Percentiles rank a stretch among this genome's conserved stretches.
phyloP scores from a whole-genome alignment of 192 early-diverging fungal genomes.

The Pilobolus umbonatus region DNA sequence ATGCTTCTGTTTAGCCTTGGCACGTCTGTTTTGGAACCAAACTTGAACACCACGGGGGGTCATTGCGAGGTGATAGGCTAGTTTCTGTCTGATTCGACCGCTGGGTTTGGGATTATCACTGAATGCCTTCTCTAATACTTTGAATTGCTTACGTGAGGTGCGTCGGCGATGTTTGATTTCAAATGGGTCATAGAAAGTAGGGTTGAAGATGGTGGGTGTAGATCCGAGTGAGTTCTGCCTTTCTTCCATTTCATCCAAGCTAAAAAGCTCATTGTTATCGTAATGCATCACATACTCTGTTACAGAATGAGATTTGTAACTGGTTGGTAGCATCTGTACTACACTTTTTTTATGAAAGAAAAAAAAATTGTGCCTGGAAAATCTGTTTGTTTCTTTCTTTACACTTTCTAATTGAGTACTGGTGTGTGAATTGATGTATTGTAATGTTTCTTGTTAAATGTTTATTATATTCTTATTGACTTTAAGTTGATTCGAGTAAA shows the following conservation, averaged over 20 bases:
- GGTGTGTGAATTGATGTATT: too few species aligned
- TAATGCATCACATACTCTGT: background rate
- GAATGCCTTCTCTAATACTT: constrained; percentile 66
- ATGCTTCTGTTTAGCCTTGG: constrained; percentile 55
- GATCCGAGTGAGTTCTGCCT: constrained; percentile 10
- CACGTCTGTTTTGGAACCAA: constrained; percentile 84
- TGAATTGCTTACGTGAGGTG: constrained; percentile 67
- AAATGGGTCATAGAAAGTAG: constrained; percentile 71
- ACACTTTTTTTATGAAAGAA: background rate
- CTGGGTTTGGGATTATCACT: constrained; percentile 67
- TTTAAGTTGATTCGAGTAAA: too few species aligned
- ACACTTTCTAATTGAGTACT: too few species aligned
- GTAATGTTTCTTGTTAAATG: too few species aligned
- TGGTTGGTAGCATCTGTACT: background rate
- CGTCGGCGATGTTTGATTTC: constrained; percentile 73
- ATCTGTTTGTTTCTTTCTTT: background rate
- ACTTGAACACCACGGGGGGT: constrained; percentile 72
- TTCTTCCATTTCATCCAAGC: constrained; percentile 1
- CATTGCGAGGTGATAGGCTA: constrained; percentile 63
- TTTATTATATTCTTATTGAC: too few species aligned
- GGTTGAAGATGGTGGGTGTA: constrained; percentile 42
- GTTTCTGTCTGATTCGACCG: constrained; percentile 49
- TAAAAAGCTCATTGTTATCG: background rate
- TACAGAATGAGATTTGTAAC: background rate
- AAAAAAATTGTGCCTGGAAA: background rate